Evolutionary conservation across 352 stramenopile species (phyloP), one percentile per base, ranked within the genome.

Genomic region (Globisporangium barbulae): DNA sequence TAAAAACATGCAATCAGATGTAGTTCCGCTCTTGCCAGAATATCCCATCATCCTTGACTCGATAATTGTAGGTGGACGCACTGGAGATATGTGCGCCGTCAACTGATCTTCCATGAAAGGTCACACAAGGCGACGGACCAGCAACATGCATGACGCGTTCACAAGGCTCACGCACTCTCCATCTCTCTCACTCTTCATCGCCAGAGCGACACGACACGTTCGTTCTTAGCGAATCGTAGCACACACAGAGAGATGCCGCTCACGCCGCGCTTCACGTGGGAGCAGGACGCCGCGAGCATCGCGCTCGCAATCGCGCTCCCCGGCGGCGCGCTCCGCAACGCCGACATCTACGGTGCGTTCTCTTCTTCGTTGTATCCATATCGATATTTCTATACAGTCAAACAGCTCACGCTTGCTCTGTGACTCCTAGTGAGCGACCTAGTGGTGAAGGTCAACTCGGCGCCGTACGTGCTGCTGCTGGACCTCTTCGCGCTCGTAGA

Each of bases 401-500:
- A 25, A 9, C 12, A n/a, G 30, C 19, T 59, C 1, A 28, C 22
- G 10, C 17, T 35, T 35, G 13, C 17, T 52, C n/a, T 49, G n/a
- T 41, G 54, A 12, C 25, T 57, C 31, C 4, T 53, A 94, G 83
- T 93, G 31, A 91, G 83, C 63, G 83, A 92, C 60, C 52, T 92
- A 30, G 71, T 93, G 19, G 30, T 94, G n/a, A 94, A 94, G 61
- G 66, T 94, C 45, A 94, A 94, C 61, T 76, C 78, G 8, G 53
- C 80, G 22, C 83, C 80, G 19, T 94, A 94, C 61, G 81, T 94
- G 47, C 63, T 93, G 25, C 64, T 93, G 12, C 61, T 94, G 44
- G 85, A 94, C 45, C 67, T 94, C 3, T 76, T 76, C 31, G 80
- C 78, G 10, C 35, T 22, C 5, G 78, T 94, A 63, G 81, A 92